phyloP scores from a whole-genome alignment of 2,329 filamentous ascomycete species.

The Fusarium solani-melongenae region DNA sequence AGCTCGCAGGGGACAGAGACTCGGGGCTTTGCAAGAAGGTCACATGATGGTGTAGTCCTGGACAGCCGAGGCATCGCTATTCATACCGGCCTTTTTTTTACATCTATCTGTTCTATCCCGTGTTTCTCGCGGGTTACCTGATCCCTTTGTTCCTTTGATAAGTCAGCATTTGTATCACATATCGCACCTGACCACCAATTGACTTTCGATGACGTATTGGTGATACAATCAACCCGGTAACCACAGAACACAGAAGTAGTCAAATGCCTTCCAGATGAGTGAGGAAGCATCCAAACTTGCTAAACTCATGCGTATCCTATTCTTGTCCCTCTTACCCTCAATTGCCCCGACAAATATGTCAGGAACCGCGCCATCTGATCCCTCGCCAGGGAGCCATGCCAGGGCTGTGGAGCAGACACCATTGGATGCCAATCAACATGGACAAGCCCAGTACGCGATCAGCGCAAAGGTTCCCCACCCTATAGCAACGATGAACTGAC shows the following conservation, averaged over 20 bases:
- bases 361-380: conserved; percentile 14
- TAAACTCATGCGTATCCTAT: neutral
- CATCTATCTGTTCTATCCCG: neutral
- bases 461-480: neutral
- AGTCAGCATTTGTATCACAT: neutral
- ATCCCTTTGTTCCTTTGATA: neutral
- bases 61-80: neutral
- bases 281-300: neutral
- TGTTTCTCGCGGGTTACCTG: neutral
- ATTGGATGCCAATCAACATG: conserved; percentile 12
- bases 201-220: conserved; percentile 4
- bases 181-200: neutral
- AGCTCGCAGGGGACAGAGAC: neutral
- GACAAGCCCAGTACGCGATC: conserved; percentile 12
- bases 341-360: neutral
- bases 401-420: conserved; percentile 1
- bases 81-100: neutral
- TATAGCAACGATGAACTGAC: neutral
- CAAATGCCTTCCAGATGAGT: neutral
- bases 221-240: conserved; percentile 3
- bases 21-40: neutral
- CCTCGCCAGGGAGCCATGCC: conserved; percentile 8
- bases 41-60: neutral
- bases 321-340: neutral
- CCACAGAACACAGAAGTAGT: neutral